Evolutionary conservation across 441 rosid species (phyloP).

Genomic region (Arabidopsis lyrata): DNA sequence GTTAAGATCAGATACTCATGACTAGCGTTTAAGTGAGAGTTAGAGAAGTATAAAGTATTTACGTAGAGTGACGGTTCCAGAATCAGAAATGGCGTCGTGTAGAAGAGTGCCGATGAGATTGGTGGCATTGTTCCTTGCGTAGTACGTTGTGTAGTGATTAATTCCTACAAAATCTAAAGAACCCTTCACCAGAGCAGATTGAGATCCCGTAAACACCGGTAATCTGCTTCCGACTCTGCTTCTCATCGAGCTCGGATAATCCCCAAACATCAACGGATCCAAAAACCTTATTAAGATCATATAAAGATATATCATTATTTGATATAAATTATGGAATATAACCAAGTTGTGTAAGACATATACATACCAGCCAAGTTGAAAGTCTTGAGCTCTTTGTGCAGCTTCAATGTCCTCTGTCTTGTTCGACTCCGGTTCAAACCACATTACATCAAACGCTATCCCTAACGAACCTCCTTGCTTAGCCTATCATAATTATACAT

Average conservation of each 20-base stretch:
- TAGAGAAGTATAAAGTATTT: conserved; percentile 36
- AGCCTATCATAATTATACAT: conserved; percentile 44
- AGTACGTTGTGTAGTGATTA: conserved; percentile 93
- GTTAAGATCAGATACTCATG: neutral
- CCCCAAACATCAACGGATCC: conserved; percentile 86
- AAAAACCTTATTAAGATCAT: conserved; percentile 65
- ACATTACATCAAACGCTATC: conserved; percentile 64
- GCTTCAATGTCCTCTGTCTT: conserved; percentile 63
- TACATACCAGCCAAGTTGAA: conserved; percentile 82
- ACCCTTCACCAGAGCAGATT: conserved; percentile 70
- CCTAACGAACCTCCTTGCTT: conserved; percentile 71
- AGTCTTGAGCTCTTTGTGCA: conserved; percentile 82
- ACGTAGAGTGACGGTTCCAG: conserved; percentile 81
- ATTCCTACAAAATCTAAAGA: conserved; percentile 96
- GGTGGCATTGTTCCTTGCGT: conserved; percentile 54
- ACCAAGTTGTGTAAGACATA: neutral
- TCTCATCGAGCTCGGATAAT: conserved; percentile 92
- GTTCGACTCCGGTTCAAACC: conserved; percentile 67
- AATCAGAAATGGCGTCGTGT: conserved; percentile 71
- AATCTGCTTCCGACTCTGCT: conserved; percentile 73
- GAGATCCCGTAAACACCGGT: conserved; percentile 71
- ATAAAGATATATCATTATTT: neutral
- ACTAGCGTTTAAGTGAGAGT: neutral
- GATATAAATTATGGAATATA: neutral
- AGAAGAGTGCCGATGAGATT: conserved; percentile 49